Base-by-base conservation (phyloP, 225 moss, liverwort and hornwort genomes). In the Marchantia paleacea region DNA sequence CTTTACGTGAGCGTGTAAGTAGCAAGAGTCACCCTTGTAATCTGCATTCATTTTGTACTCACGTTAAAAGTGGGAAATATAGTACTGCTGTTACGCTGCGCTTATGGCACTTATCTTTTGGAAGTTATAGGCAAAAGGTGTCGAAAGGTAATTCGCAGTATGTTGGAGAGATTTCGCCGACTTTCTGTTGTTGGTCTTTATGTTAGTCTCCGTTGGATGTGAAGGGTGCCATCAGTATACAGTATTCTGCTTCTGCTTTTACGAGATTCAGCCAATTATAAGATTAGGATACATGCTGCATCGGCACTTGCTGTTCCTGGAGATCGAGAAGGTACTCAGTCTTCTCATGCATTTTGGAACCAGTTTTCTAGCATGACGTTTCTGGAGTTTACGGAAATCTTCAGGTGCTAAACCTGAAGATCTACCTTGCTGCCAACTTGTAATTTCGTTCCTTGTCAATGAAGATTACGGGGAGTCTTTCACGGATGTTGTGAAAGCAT, bases 231-330 rank as follows among this genome's bases (percentile, higher is more conserved):
- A 55, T 96, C 96, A 58, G 96, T 96, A 66, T 96, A 89, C 77
- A 94, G 91, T 86, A 90, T 96, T 81, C 83, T 94, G 55, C 89
- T 94, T 39, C 88, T 93, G 81, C 83, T 94, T 28, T 82, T 92
- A 73, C 92, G 96, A 22, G 91, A 91, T 80, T 96, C 93, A 12
- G 79, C 89, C 69, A 96, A 94, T 82, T 96, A 83, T 60, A 94
- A 94, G 86, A 94, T 96, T 75, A 92, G 94, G 69, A 94, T 92
- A 86, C 96, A 96, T 87, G 92, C 96, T 80, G 91, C 92, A 80
- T 90, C 92, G 76, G 96, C 96, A 15, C 90, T 96, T 47, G 90
- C 92, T 80, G 96, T 96, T 82, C 96, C 96, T 74, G 83, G 81
- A 77, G 84, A 87, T 77, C 89, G 96, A 86, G 83, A 89, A 92